phyloP scores from a whole-genome alignment of 2,329 filamentous ascomycete genomes.

The Tolypocladium cylindrosporum region DNA sequence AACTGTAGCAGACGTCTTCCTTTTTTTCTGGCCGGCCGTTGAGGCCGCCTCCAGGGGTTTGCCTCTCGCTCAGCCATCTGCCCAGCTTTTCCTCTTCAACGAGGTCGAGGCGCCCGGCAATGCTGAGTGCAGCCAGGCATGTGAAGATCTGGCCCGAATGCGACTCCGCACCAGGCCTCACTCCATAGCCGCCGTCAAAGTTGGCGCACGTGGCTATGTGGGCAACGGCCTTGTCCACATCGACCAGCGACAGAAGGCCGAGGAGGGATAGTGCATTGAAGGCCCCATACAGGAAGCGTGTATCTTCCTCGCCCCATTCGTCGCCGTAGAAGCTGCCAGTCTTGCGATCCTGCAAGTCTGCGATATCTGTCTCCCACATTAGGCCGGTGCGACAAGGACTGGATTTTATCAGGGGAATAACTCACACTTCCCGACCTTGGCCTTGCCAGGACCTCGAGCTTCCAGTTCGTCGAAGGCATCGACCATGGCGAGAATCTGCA shows the following conservation, averaged over 20 bases:
- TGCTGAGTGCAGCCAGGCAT: slow-evolving; percentile 77
- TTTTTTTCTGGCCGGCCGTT: slow-evolving; percentile 93
- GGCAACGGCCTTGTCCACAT: slow-evolving; percentile 70
- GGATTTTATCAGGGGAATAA: slow-evolving; percentile 10
- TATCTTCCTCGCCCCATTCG: slow-evolving; percentile 94
- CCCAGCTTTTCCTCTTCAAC: slow-evolving; percentile 76
- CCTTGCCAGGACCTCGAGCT: slow-evolving; percentile 49
- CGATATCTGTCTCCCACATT: slow-evolving; percentile 49
- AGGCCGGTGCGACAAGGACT: slow-evolving; percentile 6
- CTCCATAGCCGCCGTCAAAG: slow-evolving; percentile 89
- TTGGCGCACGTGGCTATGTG: slow-evolving; percentile 80
- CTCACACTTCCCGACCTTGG: slow-evolving; percentile 71
- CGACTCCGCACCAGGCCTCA: slow-evolving; percentile 81
- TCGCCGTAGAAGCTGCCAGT: slow-evolving; percentile 89
- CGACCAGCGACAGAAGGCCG: slow-evolving; percentile 58
- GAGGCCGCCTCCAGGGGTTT: slow-evolving; percentile 75
- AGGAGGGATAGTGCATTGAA: slow-evolving; percentile 85
- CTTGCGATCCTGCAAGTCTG: slow-evolving; percentile 66
- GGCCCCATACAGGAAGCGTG: slow-evolving; percentile 84
- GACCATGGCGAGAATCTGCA: slow-evolving; percentile 83
- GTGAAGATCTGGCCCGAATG: slow-evolving; percentile 95
- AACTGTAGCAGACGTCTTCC: slow-evolving; percentile 97
- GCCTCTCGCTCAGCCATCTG: slow-evolving; percentile 87
- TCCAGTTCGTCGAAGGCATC: slow-evolving; percentile 82
- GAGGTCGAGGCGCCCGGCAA: slow-evolving; percentile 71